Percentiles rank a stretch among this genome's conserved stretches.
Evolutionary conservation across 1,284 basidiomycete species (phyloP).

Genomic region (Stereum hirsutum): DNA sequence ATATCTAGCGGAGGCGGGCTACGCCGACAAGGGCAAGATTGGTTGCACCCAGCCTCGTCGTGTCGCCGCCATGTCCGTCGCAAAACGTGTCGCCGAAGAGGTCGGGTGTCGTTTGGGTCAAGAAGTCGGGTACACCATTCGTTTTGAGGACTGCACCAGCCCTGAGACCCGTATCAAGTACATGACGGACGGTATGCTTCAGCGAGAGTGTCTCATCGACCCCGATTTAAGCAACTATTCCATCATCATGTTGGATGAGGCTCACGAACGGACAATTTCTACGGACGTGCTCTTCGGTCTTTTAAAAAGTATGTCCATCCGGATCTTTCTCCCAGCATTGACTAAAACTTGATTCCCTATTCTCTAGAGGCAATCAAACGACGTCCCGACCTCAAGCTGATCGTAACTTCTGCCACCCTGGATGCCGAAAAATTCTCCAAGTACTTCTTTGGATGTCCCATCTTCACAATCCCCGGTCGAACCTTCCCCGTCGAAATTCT

Average conservation of each 20-base stretch:
- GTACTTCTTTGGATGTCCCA: conserved; percentile 97
- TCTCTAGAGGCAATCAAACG: conserved; percentile 85
- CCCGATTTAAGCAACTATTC: conserved; percentile 90
- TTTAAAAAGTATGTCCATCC: conserved; percentile 74
- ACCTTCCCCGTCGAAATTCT: conserved; percentile 97
- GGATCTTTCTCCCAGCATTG: background rate
- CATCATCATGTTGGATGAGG: conserved; percentile 97
- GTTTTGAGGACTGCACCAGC: conserved; percentile 98
- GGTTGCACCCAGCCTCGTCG: conserved; percentile 98
- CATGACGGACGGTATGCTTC: conserved; percentile 99
- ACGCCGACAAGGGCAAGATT: conserved; percentile 78
- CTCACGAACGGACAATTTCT: conserved; percentile 95
- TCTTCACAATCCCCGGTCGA: conserved; percentile 99
- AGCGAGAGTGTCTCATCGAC: conserved; percentile 94
- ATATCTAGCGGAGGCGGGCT: conserved; percentile 70
- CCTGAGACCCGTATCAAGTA: conserved; percentile 99
- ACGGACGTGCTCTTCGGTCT: conserved; percentile 98
- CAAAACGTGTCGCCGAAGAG: conserved; percentile 97
- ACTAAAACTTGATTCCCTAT: conserved; percentile 18
- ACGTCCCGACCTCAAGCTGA: conserved; percentile 92
- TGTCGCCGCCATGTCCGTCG: conserved; percentile 99
- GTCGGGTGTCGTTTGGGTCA: conserved; percentile 94
- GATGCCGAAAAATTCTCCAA: conserved; percentile 99
- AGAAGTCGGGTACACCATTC: conserved; percentile 97
- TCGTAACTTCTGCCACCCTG: conserved; percentile 97